These are phyloP conservation scores for Mortierella sp. DNA, from an alignment of 371 early-diverging fungal genomes.

Conservation along the genomic window DNA sequence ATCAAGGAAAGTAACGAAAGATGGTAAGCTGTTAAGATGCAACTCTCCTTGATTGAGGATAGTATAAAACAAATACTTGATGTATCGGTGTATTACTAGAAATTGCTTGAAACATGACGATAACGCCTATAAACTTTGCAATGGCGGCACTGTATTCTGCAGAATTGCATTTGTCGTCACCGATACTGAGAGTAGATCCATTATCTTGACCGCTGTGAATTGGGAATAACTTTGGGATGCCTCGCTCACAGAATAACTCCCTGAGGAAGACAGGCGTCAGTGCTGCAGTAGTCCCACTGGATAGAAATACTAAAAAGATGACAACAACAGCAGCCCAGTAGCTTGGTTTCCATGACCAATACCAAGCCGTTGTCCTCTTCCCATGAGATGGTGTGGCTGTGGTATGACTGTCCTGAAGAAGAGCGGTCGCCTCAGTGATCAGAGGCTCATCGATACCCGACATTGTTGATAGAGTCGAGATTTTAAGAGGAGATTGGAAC, in stretches of 20 bases:
- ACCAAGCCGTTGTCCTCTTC: neutral
- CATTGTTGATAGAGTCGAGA: neutral
- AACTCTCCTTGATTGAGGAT: neutral
- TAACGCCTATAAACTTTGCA: constrained; percentile 35
- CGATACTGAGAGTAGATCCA: neutral
- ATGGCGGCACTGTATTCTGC: constrained; percentile 42
- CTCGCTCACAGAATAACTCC: constrained; percentile 39
- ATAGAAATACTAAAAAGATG: constrained; percentile 23
- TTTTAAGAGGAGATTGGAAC: neutral
- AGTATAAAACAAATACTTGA: neutral
- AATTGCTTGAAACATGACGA: constrained; percentile 1
- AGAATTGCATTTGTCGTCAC: constrained; percentile 24
- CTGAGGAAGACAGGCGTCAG: constrained; percentile 19
- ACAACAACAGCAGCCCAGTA: constrained; percentile 39
- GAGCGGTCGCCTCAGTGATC: constrained; percentile 9
- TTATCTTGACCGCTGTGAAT: neutral
- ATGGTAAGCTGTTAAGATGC: neutral
- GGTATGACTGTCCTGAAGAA: neutral
- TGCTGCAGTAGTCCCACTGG: constrained; percentile 10
- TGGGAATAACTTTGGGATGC: constrained; percentile 26
- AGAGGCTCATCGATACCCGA: constrained; percentile 9
- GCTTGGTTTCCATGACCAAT: constrained; percentile 35
- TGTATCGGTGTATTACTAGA: constrained; percentile 4
- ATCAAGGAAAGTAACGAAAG: neutral
- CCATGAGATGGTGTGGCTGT: neutral